Evolutionary conservation across 225 moss, liverwort and hornwort genomes (phyloP).

Genomic region (Physcomitrellopsis africana): DNA sequence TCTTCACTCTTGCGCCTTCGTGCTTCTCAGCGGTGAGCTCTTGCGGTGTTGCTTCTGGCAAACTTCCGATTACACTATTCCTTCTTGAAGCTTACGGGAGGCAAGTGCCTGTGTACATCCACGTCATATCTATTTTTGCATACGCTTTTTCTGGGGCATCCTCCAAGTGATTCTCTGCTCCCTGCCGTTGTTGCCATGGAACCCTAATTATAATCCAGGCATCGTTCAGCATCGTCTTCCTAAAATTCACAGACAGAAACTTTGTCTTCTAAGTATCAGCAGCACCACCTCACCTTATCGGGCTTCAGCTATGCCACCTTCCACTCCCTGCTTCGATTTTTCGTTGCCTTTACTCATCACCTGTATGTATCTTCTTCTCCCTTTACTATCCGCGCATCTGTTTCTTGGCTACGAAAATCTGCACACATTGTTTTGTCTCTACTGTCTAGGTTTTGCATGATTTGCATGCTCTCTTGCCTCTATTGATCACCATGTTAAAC

Average conservation of each 20-base stretch:
- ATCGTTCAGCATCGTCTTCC: background rate
- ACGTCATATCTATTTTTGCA: background rate
- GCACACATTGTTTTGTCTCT: constrained; percentile 1
- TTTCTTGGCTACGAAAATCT: background rate
- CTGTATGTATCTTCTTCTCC: constrained; percentile 20
- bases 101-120: no score
- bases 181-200: background rate
- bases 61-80: no score
- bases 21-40: no score
- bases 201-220: background rate
- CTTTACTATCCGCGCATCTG: no score
- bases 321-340: constrained; percentile 11
- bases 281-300: background rate
- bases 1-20: no score
- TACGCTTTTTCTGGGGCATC: background rate
- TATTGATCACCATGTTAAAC: background rate
- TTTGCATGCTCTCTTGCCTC: background rate
- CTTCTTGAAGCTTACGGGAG: no score
- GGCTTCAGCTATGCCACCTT: constrained; percentile 32
- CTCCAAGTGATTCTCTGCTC: background rate
- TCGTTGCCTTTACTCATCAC: constrained; percentile 23
- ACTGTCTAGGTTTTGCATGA: background rate
- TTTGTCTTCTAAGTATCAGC: background rate
- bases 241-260: background rate
- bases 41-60: no score